Base-by-base conservation (phyloP, 2,329 filamentous ascomycete genomes). In the Penicillium olsonii region DNA sequence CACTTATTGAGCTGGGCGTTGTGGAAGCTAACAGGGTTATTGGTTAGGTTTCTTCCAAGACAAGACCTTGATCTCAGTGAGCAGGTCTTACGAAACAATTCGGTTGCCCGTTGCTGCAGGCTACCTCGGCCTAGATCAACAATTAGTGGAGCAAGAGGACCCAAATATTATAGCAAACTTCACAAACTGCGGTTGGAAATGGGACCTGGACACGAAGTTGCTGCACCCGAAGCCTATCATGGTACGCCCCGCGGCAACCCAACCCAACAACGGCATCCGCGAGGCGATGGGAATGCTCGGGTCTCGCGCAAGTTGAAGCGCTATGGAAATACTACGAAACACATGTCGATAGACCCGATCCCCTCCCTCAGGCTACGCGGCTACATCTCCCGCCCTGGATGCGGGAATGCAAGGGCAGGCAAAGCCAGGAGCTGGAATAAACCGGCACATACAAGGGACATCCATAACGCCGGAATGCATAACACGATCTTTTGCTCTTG, bases 71-170 rank as follows among this genome's bases (percentile, higher is more conserved):
- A 63, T 63, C 34, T 66, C 69, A 45, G 57, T 73, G 49, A 72
- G 69, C 57, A 61, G 55, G 43, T 66, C 67, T n/a, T 74, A 71
- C 55, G 68, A 69, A 52, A 66, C 70, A 5, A 72, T 74, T 47
- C 59, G 70, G 45, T 66, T 69, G 24, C 59, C 63, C 9, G 59
- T 61, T 14, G 70, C 68, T 9, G 70, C 69, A 40, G 57, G 33
- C 24, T 71, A 72, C 47, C 61, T 74, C 14, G 71, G 71, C 3
- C 61, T 73, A 26, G 65, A 71, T 22, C 19, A 58, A 9, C 40
- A 48, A 11, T 49, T 60, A 8, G 60, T 67, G 12, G 58, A 67
- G 33, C 45, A 62, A 42, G 60, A 59, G 15, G 61, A 66, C 22
- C 49, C 63, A 4, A 54, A 59, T 15, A 52, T 69, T 3, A 66